Evolutionary conservation across 2,329 filamentous ascomycete species (phyloP).

Genomic region (Exophiala dermatitidis): DNA sequence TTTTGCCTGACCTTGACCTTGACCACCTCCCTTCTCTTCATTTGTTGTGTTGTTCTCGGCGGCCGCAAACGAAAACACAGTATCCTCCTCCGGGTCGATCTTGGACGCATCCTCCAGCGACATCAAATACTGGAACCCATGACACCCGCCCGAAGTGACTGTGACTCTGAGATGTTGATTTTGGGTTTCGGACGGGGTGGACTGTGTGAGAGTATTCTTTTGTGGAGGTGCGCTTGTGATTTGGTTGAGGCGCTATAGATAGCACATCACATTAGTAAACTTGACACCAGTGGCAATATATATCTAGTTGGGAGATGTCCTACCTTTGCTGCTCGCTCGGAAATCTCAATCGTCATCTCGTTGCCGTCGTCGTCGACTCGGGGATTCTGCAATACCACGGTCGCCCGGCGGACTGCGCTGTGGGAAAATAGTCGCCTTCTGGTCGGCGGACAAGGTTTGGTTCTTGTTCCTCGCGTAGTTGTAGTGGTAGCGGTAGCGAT

Average conservation of each 20-base stretch:
- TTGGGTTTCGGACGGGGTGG: conserved; percentile 39
- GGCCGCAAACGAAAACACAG: conserved; percentile 41
- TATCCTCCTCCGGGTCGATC: conserved; percentile 69
- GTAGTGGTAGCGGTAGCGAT: no score
- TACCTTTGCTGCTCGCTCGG: conserved; percentile 71
- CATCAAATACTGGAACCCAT: conserved; percentile 98
- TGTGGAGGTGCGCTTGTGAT: conserved; percentile 61
- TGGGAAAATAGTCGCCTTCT: conserved; percentile 31
- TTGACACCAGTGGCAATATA: conserved; percentile 19
- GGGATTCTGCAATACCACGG: conserved; percentile 56
- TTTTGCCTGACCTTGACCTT: conserved; percentile 50
- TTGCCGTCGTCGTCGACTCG: conserved; percentile 74
- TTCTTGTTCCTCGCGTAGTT: not conserved
- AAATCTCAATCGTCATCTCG: conserved; percentile 77
- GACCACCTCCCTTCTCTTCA: conserved; percentile 59
- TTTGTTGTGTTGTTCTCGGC: conserved; percentile 28
- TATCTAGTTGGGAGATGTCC: no score
- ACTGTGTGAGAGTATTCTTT: conserved; percentile 37
- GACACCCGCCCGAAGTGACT: conserved; percentile 89
- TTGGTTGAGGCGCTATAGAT: conserved; percentile 56
- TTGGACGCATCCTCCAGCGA: conserved; percentile 57
- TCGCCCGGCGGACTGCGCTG: conserved; percentile 32
- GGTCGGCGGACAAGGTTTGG: not conserved
- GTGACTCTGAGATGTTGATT: conserved; percentile 81
- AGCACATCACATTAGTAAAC: conserved; percentile 22